Conservation (phyloP, 768 basidiomycete genomes). For the Trametes punicea region DNA sequence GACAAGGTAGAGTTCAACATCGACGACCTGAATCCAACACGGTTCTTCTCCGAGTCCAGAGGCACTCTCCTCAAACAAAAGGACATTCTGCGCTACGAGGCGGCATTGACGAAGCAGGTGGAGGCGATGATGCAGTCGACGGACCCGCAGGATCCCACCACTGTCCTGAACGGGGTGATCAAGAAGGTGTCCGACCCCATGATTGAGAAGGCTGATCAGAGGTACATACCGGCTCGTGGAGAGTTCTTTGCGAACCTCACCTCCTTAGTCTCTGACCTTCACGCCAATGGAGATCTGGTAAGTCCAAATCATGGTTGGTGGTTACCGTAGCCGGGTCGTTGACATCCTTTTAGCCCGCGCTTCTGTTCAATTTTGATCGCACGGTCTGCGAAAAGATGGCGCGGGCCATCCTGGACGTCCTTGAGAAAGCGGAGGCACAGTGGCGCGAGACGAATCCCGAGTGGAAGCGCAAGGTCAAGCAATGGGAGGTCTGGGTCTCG, state of each 20-base stretch:
- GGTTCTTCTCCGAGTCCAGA: slow-evolving; percentile 39
- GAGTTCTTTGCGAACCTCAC: slow-evolving; percentile 45
- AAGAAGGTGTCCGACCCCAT: slow-evolving; percentile 39
- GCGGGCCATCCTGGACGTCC: slow-evolving; percentile 30
- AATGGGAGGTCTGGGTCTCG: slow-evolving; percentile 50
- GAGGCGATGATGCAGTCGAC: slow-evolving; percentile 34
- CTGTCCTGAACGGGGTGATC: slow-evolving; percentile 40
- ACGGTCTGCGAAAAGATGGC: slow-evolving; percentile 56
- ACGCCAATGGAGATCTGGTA: slow-evolving; percentile 52
- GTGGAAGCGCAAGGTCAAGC: slow-evolving; percentile 49
- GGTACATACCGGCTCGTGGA: slow-evolving; percentile 31
- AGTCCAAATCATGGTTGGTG: slow-evolving; percentile 25
- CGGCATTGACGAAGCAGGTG: slow-evolving; percentile 45
- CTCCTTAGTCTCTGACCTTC: slow-evolving; percentile 53
- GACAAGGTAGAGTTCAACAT: slow-evolving; percentile 25
- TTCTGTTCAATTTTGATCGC: slow-evolving; percentile 67
- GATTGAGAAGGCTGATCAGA: slow-evolving; percentile 27
- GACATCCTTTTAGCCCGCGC: slow-evolving; percentile 46
- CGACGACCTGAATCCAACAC: slow-evolving; percentile 38
- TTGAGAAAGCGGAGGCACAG: slow-evolving; percentile 42
- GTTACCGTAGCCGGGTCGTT: not conserved
- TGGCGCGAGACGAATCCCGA: slow-evolving; percentile 47
- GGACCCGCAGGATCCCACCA: slow-evolving; percentile 33
- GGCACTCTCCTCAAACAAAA: slow-evolving; percentile 48
- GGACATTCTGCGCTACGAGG: slow-evolving; percentile 60